A percentile compares a stretch with the other conserved stretches of the same genome.
phyloP scores from a whole-genome alignment of 163 green algal species.

The Volvox carteri region DNA sequence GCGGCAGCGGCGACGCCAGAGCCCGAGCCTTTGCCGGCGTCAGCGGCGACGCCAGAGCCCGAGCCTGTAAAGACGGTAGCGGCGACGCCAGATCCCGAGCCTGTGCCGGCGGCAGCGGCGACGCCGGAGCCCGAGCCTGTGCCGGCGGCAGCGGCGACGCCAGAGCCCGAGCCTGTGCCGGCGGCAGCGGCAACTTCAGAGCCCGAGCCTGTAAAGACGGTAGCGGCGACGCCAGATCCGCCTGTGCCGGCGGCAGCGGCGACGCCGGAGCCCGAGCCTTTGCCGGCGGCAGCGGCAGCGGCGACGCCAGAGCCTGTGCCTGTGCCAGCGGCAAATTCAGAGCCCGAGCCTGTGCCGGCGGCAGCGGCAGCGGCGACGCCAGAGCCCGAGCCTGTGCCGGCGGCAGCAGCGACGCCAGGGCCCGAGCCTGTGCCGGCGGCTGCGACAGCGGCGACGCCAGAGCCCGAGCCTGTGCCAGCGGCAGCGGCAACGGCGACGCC shows the following conservation, averaged over 20 bases:
- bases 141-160: neutral
- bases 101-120: neutral
- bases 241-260: neutral
- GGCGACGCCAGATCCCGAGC: neutral
- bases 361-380: neutral
- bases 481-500: neutral
- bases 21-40: neutral
- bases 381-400: neutral
- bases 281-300: neutral
- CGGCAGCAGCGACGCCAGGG: neutral
- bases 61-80: neutral
- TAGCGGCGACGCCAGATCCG: neutral
- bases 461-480: neutral
- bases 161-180: neutral
- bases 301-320: neutral
- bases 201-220: neutral
- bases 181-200: neutral
- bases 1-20: neutral
- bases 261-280: neutral
- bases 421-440: neutral
- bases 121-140: neutral
- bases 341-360: neutral
- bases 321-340: neutral
- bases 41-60: neutral
- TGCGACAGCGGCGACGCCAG: neutral